phyloP scores from a whole-genome alignment of 345 rosid species.

The Salix purpurea region DNA sequence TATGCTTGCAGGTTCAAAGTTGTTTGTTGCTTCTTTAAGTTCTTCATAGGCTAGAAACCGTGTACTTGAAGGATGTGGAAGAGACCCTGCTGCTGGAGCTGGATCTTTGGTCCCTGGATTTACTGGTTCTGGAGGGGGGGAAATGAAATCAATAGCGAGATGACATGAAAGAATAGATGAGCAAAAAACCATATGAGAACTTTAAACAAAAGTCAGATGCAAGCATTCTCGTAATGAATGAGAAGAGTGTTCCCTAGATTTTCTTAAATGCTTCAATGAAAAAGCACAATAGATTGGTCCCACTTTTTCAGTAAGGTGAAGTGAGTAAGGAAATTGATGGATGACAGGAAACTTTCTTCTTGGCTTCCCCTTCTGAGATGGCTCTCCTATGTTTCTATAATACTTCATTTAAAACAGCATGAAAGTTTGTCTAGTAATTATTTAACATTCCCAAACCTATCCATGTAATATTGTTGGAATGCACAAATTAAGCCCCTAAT shows the following conservation, averaged over 20 bases:
- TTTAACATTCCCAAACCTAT: not conserved
- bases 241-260: not conserved
- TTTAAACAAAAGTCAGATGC: not conserved
- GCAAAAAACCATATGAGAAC: not conserved
- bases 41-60: conserved; percentile 89
- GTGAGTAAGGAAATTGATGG: not conserved
- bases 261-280: not conserved
- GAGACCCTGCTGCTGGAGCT: conserved; percentile 46
- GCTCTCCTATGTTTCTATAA: not conserved
- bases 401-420: not conserved
- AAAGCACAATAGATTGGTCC: not conserved
- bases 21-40: conserved; percentile 90
- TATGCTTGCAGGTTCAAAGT: conserved; percentile 76
- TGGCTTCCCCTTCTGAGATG: not conserved
- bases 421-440: not conserved
- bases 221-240: not conserved
- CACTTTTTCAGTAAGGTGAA: not conserved
- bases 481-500: not conserved
- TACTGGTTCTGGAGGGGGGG: conserved; percentile 27
- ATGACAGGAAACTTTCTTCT: not conserved
- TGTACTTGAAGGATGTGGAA: conserved; percentile 83
- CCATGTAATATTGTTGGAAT: not conserved
- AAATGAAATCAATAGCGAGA: not conserved
- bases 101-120: conserved; percentile 51
- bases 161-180: not conserved